A percentile compares a stretch with the other conserved stretches of the same genome.
Conservation (phyloP, 1,139 yeast species). For the Petasospora fabianii region DNA sequence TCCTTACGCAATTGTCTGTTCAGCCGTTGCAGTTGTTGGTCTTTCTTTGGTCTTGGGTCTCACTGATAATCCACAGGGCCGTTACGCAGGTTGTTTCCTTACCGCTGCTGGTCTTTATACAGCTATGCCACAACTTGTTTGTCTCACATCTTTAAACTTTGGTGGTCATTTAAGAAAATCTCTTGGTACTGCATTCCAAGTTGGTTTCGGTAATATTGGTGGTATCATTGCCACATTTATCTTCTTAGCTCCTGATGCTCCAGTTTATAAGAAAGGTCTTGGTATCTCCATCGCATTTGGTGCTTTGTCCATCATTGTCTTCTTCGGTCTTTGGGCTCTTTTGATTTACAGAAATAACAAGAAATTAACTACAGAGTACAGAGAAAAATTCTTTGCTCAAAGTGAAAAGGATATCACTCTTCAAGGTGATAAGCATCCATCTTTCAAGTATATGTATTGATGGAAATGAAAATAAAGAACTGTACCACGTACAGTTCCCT, state of each 20-base stretch:
- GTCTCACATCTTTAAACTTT: slow-evolving; percentile 59
- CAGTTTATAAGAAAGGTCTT: slow-evolving; percentile 34
- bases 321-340: slow-evolving; percentile 41
- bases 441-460: slow-evolving; percentile 46
- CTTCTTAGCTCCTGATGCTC: slow-evolving; percentile 32
- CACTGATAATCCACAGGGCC: slow-evolving; percentile 37
- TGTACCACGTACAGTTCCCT: too few relatives aligned
- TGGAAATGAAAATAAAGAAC: too few relatives aligned
- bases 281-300: slow-evolving; percentile 52
- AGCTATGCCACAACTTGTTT: slow-evolving; percentile 70
- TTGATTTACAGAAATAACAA: slow-evolving; percentile 34
- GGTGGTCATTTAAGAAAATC: slow-evolving; percentile 71
- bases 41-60: slow-evolving; percentile 39
- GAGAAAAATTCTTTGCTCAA: slow-evolving; percentile 40
- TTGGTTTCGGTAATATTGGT: slow-evolving; percentile 82
- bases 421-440: slow-evolving; percentile 68
- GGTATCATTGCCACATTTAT: slow-evolving; percentile 69
- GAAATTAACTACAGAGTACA: slow-evolving; percentile 36
- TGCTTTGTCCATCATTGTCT: slow-evolving; percentile 42
- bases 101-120: slow-evolving; percentile 63
- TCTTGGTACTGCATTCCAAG: slow-evolving; percentile 71
- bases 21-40: slow-evolving; percentile 39
- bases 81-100: slow-evolving; percentile 73
- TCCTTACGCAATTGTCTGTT: slow-evolving; percentile 36
- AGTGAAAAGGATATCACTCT: slow-evolving; percentile 42